Evolutionary conservation across 805 yeast genomes (phyloP), one percentile per base, ranked within the genome.

Genomic region (Pichia membranifaciens): DNA sequence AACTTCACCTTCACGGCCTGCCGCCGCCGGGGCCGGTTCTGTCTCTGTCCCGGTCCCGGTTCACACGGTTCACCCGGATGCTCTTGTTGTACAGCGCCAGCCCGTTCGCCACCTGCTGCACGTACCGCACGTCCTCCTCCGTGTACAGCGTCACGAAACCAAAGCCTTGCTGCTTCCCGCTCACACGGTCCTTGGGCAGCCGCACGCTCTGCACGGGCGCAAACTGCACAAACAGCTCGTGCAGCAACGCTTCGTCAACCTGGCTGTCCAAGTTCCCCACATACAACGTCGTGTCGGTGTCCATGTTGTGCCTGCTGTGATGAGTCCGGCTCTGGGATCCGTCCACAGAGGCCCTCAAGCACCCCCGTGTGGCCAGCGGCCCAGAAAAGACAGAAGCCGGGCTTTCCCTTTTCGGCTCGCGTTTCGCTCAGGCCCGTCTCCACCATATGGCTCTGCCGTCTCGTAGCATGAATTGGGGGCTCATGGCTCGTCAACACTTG

Each of bases 221-320:
- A 37, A 87, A 82, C 62, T 93, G 98, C 6, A 86, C 63, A 62
- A 89, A 81, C 18, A 93, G 73, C 62, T 93, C 99, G 58, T 82
- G 87, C 25, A 93, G 64, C 17, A 90, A 58, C 2, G 72, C 66
- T 56, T 87, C 96, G 1, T 81, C 79, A 5, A 81, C 95, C 41
- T 76, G 75, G 1, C 82, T 79, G 54, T 87, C 96, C 4, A 93
- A 66, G 54, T 89, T 87, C 0, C 97, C 96, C 15, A 89, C 74
- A 60, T 87, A 89, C 1, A 89, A 62, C 1, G 95, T 76, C 21
- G 9, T 5, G 9, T 44, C 29, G 29, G 7, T 25, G 10, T 25
- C 29, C 29, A 25, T 25, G 29, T n/a, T n/a, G n/a, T n/a, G n/a
- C n/a, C n/a, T n/a, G n/a, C 15, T 31, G 13, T 31, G 2, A 31